These are phyloP conservation scores for Angomonas ambiguus DNA, from an alignment of 208 protist genomes.

Conservation along the genomic window DNA sequence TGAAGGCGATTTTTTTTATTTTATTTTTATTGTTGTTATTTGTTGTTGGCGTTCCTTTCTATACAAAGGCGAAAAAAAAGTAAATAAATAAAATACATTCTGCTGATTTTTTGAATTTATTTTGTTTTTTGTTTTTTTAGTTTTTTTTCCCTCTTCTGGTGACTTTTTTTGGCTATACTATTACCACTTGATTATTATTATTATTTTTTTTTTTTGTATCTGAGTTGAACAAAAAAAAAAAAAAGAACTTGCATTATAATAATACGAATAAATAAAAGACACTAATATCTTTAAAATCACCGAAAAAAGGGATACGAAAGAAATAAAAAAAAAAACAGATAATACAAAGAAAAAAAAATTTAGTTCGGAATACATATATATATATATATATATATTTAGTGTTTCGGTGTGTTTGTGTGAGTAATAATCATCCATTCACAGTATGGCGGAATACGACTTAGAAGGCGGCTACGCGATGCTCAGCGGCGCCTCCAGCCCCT, in stretches of 20 bases:
- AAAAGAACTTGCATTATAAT: too few relatives aligned
- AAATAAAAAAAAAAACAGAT: not conserved
- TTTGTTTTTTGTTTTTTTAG: constrained; percentile 7
- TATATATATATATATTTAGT: constrained; percentile 9
- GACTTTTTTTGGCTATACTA: too few relatives aligned
- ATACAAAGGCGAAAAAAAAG: not conserved
- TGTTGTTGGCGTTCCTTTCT: not conserved
- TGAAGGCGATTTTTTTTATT: constrained; percentile 4
- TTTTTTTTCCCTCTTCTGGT: not conserved
- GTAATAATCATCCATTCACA: too few relatives aligned
- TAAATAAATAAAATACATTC: too few relatives aligned
- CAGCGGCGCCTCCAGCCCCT: not conserved
- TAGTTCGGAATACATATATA: too few relatives aligned
- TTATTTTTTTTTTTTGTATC: not conserved
- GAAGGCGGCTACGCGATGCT: too few relatives aligned
- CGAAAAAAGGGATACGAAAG: not conserved
- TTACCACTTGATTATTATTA: too few relatives aligned
- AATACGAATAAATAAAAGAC: too few relatives aligned
- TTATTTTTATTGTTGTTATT: constrained; percentile 8
- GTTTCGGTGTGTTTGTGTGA: too few relatives aligned
- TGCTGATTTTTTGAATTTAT: too few relatives aligned
- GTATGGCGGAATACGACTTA: not conserved
- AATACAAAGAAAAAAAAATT: not conserved
- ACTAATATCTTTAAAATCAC: too few relatives aligned
- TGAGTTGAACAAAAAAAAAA: not conserved